Evolutionary conservation across 257 asterid genomes (phyloP), one percentile per base, ranked within the genome.

Genomic region (Gentiana macrophylla): DNA sequence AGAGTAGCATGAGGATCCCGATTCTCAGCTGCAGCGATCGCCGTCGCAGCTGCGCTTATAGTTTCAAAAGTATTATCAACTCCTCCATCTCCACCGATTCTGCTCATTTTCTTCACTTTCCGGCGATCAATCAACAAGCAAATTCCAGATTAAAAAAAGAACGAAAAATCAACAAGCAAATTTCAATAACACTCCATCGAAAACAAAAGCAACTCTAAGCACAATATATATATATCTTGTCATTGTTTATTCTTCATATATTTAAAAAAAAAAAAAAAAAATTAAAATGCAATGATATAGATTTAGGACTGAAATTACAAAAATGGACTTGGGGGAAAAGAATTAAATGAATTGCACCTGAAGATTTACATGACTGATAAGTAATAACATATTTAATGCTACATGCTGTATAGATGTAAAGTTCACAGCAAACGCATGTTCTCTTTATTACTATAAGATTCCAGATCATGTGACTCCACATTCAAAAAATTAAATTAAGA

Each of bases 21-120:
- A 68, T 69, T 65, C 72, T 82, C 86, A 10, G 70, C 79, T 32
- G 84, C 79, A 36, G 94, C 93, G 82, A 90, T 87, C 70, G 86
- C 94, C 37, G 84, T 65, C 47, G 98, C 98, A 70, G 98, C 98
- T 57, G 98, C 98, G 89, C 67, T 80, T 53, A 90, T 80, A 35
- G 95, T 82, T 55, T 86, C 96, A 72, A 76, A 36, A 58, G 94
- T 74, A 66, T 67, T 77, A 69, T 69, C 74, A 38, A 55, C 86
- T 41, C 80, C 65, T 52, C 74, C 78, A 34, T 79, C 65, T 52
- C 74, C 78, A 34, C 55, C 58, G 50, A 53, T 50, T 49, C 52
- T 37, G 15, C 71, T 51, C 76, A 12, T 53, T 56, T 35, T 58
- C 61, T 49, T 53, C 49, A 9, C 49, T 45, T 59, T 55, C 49